These are phyloP conservation scores for Aurantiochytrium sp. DNA, from an alignment of 108 stramenopile species.

Conservation along the genomic window DNA sequence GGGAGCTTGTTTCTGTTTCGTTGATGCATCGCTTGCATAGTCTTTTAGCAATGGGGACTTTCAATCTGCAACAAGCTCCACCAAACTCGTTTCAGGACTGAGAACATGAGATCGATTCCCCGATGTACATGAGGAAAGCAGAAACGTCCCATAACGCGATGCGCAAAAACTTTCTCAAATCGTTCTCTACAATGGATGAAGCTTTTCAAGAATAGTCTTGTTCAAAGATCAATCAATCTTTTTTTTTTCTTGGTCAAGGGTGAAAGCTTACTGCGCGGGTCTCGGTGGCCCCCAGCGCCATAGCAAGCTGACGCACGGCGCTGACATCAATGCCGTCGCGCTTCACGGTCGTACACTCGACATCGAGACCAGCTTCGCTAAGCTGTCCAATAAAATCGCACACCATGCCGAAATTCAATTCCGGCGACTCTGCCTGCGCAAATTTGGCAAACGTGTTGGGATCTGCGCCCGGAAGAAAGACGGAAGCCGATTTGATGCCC, in stretches of 20 bases:
- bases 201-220: neutral
- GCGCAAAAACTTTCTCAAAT: neutral
- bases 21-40: no score
- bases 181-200: neutral
- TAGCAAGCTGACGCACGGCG: neutral
- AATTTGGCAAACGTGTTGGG: neutral
- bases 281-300: constrained; percentile 12
- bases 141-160: no score
- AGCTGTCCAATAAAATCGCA: neutral
- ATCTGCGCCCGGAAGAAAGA: neutral
- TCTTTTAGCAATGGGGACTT: no score
- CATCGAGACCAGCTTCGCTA: neutral
- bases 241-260: neutral
- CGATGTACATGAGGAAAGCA: no score
- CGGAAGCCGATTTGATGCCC: neutral
- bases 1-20: no score
- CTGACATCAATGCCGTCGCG: neutral
- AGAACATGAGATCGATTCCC: no score
- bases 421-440: neutral
- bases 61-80: no score
- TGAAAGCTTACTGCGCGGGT: neutral
- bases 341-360: constrained; percentile 16
- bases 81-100: no score
- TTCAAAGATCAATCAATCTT: neutral
- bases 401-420: neutral